phyloP scores from a whole-genome alignment of 1,284 basidiomycete genomes.

The Moniliophthora roreri region DNA sequence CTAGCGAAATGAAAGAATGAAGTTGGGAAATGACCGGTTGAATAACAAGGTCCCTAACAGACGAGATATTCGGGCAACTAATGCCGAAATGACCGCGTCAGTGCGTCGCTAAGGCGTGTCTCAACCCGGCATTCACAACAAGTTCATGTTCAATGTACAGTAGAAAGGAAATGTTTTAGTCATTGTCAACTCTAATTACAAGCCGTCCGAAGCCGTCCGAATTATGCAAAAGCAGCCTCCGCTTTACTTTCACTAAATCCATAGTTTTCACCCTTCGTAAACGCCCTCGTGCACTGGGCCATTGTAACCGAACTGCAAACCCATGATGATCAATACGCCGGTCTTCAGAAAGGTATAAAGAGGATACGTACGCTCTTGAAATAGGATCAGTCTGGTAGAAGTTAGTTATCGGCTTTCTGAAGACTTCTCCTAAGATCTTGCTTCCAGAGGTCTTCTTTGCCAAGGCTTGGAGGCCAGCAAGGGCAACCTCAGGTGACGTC shows the following conservation, averaged over 20 bases:
- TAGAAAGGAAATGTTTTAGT: too few species aligned
- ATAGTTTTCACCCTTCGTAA: slow-evolving; percentile 65
- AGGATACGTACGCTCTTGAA: slow-evolving; percentile 76
- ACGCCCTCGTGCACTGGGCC: slow-evolving; percentile 81
- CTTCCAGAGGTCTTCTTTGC: slow-evolving; percentile 49
- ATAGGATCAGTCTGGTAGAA: slow-evolving; percentile 97
- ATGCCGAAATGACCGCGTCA: too few species aligned
- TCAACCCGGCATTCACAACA: too few species aligned
- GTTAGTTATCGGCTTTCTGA: slow-evolving; percentile 86
- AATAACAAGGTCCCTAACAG: too few species aligned
- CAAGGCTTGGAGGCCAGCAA: slow-evolving; percentile 70
- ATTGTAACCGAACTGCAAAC: slow-evolving; percentile 74
- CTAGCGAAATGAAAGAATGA: background rate
- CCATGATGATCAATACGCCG: slow-evolving; percentile 4
- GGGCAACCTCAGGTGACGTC: slow-evolving; percentile 70
- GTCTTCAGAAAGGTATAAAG: slow-evolving; percentile 11
- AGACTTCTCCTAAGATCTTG: slow-evolving; percentile 59
- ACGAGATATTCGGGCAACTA: too few species aligned
- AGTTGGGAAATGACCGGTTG: too few species aligned
- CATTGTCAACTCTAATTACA: slow-evolving; percentile 1
- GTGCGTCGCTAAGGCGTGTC: too few species aligned
- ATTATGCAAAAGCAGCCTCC: slow-evolving; percentile 47
- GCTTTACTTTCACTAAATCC: slow-evolving; percentile 37
- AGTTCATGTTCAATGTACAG: too few species aligned
- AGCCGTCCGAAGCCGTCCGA: background rate